Conservation (phyloP, 202 grass and related monocot genomes). For the Zizania palustris region DNA sequence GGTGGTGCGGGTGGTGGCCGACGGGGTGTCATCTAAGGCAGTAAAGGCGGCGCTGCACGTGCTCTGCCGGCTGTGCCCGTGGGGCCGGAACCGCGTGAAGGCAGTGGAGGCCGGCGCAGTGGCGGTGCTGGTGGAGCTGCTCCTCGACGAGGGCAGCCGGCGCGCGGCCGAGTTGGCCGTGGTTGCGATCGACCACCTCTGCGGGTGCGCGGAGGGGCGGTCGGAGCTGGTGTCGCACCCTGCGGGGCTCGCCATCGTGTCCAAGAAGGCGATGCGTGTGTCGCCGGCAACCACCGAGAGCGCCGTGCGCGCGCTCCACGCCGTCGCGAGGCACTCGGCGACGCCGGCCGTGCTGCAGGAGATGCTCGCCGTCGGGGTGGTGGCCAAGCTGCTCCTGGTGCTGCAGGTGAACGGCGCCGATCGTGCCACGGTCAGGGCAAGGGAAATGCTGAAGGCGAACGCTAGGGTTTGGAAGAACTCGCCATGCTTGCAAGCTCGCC, state of each 20-base stretch:
- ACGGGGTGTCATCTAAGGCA: slow-evolving; percentile 63
- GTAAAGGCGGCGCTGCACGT: slow-evolving; percentile 71
- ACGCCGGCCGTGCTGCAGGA: slow-evolving; percentile 55
- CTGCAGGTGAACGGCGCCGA: slow-evolving; percentile 50
- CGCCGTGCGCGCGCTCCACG: not conserved
- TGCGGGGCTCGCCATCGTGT: slow-evolving; percentile 63
- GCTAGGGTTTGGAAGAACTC: slow-evolving; percentile 71
- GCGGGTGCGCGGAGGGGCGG: slow-evolving; percentile 61
- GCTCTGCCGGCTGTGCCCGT: slow-evolving; percentile 45
- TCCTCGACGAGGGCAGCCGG: slow-evolving; percentile 54
- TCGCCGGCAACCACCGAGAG: too few relatives aligned
- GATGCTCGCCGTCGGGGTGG: slow-evolving; percentile 70
- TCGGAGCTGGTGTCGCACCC: slow-evolving; percentile 63
- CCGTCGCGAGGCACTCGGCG: slow-evolving; percentile 48
- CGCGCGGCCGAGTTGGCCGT: slow-evolving; percentile 53
- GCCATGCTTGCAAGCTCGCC: slow-evolving; percentile 52
- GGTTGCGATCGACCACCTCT: slow-evolving; percentile 58
- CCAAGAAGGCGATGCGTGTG: slow-evolving; percentile 42
- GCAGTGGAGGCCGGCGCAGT: slow-evolving; percentile 64
- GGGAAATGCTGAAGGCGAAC: slow-evolving; percentile 60
- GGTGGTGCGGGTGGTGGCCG: slow-evolving; percentile 50
- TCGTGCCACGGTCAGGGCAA: slow-evolving; percentile 48
- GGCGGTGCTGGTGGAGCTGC: slow-evolving; percentile 52
- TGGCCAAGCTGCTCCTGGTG: slow-evolving; percentile 64
- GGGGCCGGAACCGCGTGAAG: slow-evolving; percentile 68